phyloP scores from a whole-genome alignment of 2,329 filamentous ascomycete species.

The Pseudogymnoascus sp. region DNA sequence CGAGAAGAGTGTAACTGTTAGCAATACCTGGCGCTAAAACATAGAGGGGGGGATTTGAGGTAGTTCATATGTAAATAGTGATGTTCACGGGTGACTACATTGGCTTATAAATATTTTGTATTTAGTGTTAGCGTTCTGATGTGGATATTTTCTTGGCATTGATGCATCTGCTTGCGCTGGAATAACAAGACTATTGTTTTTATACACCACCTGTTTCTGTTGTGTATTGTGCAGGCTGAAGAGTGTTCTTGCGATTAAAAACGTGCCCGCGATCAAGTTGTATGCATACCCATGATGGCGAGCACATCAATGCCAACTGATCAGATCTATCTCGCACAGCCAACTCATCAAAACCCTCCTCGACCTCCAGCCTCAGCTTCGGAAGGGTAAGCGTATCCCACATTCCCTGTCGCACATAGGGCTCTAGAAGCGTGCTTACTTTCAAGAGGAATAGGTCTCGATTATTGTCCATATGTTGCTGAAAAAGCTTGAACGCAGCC shows the following conservation, averaged over 20 bases:
- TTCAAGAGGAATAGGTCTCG: background rate
- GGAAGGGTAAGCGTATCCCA: background rate
- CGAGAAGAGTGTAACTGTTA: conserved; percentile 14
- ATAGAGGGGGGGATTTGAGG: background rate
- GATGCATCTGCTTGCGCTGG: background rate
- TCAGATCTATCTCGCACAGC: background rate
- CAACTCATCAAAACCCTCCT: background rate
- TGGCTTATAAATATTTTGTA: background rate
- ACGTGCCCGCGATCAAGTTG: background rate
- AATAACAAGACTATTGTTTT: background rate
- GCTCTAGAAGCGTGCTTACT: background rate
- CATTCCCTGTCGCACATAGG: background rate
- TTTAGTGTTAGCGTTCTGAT: background rate
- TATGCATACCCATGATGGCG: background rate
- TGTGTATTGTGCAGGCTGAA: background rate
- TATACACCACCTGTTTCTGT: background rate
- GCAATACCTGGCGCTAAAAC: conserved; percentile 14
- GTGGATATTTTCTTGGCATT: background rate
- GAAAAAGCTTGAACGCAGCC: background rate
- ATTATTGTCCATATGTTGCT: background rate
- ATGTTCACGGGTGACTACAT: background rate
- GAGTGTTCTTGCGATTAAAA: background rate
- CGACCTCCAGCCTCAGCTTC: background rate
- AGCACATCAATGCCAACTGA: background rate
- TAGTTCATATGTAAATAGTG: background rate